phyloP scores from a whole-genome alignment of 1,139 yeast genomes.

The Kurtzmaniella natalensis region DNA sequence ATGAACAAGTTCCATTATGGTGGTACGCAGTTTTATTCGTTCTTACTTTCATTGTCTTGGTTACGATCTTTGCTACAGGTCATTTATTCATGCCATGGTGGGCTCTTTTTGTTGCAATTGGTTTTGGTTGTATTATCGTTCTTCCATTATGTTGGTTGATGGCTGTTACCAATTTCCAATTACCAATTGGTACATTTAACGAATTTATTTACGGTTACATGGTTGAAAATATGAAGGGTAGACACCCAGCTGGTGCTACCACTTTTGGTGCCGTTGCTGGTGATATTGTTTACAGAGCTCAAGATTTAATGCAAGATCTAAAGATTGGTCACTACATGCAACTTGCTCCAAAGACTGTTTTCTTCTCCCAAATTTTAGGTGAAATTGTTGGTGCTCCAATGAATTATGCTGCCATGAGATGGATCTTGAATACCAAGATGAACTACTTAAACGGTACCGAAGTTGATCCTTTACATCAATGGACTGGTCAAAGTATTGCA shows the following conservation, averaged over 20 bases:
- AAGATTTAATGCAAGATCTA: slow-evolving; percentile 44
- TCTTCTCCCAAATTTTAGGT: slow-evolving; percentile 46
- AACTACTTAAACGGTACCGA: slow-evolving; percentile 34
- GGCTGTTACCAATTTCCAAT: slow-evolving; percentile 48
- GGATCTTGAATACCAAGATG: slow-evolving; percentile 39
- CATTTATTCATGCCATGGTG: slow-evolving; percentile 48
- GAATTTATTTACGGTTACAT: slow-evolving; percentile 45
- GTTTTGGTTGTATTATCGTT: slow-evolving; percentile 41
- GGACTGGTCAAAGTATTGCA: slow-evolving; percentile 46
- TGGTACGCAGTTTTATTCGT: slow-evolving; percentile 38
- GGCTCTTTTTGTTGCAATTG: slow-evolving; percentile 40
- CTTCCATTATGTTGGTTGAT: slow-evolving; percentile 48
- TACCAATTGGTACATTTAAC: slow-evolving; percentile 49
- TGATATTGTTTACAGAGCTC: slow-evolving; percentile 52
- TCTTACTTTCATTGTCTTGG: slow-evolving; percentile 29
- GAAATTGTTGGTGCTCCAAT: slow-evolving; percentile 47
- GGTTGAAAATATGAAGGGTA: slow-evolving; percentile 24
- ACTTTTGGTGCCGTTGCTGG: slow-evolving; percentile 50
- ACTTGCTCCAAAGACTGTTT: slow-evolving; percentile 43
- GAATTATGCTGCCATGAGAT: slow-evolving; percentile 41
- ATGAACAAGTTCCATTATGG: slow-evolving; percentile 35
- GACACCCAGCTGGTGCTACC: slow-evolving; percentile 47
- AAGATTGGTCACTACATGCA: slow-evolving; percentile 47
- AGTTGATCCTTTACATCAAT: slow-evolving; percentile 44
- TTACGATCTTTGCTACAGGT: slow-evolving; percentile 30